Conservation (phyloP, 495 filamentous ascomycete genomes). For the Penicillium angulare region DNA sequence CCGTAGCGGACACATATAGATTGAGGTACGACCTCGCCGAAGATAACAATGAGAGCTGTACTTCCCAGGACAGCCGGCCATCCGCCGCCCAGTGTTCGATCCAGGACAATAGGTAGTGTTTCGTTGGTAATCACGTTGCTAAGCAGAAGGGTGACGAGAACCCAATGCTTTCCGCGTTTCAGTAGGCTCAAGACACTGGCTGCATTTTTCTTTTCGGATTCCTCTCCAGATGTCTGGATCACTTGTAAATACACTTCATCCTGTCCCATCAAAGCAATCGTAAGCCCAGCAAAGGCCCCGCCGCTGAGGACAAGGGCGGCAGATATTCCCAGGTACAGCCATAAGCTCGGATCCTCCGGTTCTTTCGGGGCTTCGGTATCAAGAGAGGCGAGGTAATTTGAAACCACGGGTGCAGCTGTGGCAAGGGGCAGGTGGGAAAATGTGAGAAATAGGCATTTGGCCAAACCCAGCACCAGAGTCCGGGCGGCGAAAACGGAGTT, state of each 20-base stretch:
- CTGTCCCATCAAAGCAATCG: conserved; percentile 76
- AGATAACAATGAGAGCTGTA: conserved; percentile 95
- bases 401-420: conserved; percentile 40
- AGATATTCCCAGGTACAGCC: conserved; percentile 68
- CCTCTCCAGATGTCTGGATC: conserved; percentile 81
- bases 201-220: conserved; percentile 75
- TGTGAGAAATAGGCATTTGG: conserved; percentile 47
- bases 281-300: conserved; percentile 94
- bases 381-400: conserved; percentile 17
- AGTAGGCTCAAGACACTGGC: conserved; percentile 75
- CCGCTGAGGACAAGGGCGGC: conserved; percentile 77
- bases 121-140: conserved; percentile 99
- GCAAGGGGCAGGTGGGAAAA: conserved; percentile 45
- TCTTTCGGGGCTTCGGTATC: conserved; percentile 12
- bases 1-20: conserved; percentile 96
- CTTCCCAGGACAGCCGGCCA: conserved; percentile 91
- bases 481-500: conserved; percentile 38
- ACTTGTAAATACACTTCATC: conserved; percentile 98
- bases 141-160: conserved; percentile 90
- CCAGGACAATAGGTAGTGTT: conserved; percentile 90
- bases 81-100: conserved; percentile 89
- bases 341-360: conserved; percentile 54
- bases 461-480: conserved; percentile 45
- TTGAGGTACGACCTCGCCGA: conserved; percentile 93
- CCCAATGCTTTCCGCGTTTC: conserved; percentile 94